A percentile compares a stretch with the other conserved stretches of the same genome.
Evolutionary conservation across 371 early-diverging fungal genomes (phyloP).

Genomic region (Amoeboradix gromovi): DNA sequence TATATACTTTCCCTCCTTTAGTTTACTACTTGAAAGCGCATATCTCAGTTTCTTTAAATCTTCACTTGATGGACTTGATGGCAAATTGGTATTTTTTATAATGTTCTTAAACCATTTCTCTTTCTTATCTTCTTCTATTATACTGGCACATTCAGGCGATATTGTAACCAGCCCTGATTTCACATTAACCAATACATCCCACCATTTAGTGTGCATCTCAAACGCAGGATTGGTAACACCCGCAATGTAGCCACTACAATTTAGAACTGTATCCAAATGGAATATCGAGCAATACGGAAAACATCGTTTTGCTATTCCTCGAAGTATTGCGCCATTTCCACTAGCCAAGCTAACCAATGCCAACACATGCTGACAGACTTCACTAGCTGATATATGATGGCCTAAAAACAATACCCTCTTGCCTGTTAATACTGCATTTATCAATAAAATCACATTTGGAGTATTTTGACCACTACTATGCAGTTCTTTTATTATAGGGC

Average conservation of each 20-base stretch:
- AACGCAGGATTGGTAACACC: constrained; percentile 81
- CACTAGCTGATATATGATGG: constrained; percentile 55
- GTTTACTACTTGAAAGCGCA: not conserved
- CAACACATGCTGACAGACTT: constrained; percentile 68
- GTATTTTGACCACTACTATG: constrained; percentile 46
- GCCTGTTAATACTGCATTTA: constrained; percentile 60
- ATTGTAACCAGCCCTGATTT: constrained; percentile 65
- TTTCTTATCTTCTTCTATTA: not conserved
- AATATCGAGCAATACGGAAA: constrained; percentile 33
- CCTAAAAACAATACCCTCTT: constrained; percentile 81
- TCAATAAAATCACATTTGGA: constrained; percentile 48
- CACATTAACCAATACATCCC: constrained; percentile 77
- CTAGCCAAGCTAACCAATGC: constrained; percentile 65
- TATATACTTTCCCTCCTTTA: not conserved
- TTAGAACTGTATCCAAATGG: constrained; percentile 1
- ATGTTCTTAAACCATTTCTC: not conserved
- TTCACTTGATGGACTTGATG: not conserved
- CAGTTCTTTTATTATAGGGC: constrained; percentile 18
- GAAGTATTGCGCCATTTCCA: constrained; percentile 50
- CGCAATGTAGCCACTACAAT: constrained; percentile 65
- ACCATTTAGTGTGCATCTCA: constrained; percentile 67
- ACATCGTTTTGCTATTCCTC: constrained; percentile 58
- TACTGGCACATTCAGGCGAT: constrained; percentile 17
- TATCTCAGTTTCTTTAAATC: not conserved
- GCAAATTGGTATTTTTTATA: not conserved